Base-by-base conservation (phyloP, 495 filamentous ascomycete species). In the Cairneyella variabilis region DNA sequence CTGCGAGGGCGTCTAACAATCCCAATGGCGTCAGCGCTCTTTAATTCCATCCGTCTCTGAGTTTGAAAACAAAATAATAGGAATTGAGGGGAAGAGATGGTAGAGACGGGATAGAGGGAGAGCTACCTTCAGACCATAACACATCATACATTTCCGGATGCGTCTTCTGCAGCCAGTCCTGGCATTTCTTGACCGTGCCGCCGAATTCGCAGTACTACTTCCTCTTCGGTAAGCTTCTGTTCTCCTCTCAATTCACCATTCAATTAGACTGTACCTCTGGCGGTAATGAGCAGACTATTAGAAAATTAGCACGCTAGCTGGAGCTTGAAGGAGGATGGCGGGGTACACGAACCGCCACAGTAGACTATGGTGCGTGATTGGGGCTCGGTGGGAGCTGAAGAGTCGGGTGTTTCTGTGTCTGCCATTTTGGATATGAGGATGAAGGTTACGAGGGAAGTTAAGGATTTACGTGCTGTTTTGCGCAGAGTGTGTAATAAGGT, bases 151-250 rank as follows among this genome's bases (percentile, higher is more conserved):
- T 69, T 37, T 79, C 74, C 0, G 85, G 79, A 53, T 95, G 76
- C 37, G 79, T 74, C 40, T 86, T 83, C 61, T 90, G 77, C 10
- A 98, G 78, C 93, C 93, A 98, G 66, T 96, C 89, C 65, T 91
- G 86, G 69, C 93, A 98, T 75, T 96, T 97, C 71, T 90, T 95
- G n/a, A 86, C 83, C n/a, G 91, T 96, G 47, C 88, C 91, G 62
- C 93, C 92, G 69, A 96, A 97, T 71, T 97, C 95, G 73, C 93
- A 98, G 71, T 96, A 98, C 93, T 98, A 71, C 53, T 62, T 62
- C 53, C 45, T 59, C 41, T 36, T 14, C 41, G 26, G 22, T 56
- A 18, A 46, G 54, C 23, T 10, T 30, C 12, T 32, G 14, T 51
- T 23, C 38, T 30, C 17, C 27, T 57, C 12, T 22, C 6, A 18